Evolutionary conservation across 805 yeast species (phyloP).

Genomic region (Spencermartinsiella europaea): DNA sequence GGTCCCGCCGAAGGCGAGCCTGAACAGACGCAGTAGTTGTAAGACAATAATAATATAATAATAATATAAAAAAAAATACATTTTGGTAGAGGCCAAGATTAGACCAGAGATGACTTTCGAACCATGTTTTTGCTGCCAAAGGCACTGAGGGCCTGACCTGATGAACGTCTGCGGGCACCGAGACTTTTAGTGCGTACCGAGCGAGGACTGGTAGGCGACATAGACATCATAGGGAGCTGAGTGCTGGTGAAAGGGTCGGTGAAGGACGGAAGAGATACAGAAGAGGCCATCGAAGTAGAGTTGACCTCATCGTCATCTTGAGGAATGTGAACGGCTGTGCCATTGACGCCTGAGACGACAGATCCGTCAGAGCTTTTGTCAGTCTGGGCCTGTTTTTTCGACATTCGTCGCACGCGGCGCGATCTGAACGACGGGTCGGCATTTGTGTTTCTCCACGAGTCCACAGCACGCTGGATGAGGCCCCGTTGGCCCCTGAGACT

Average conservation of each 20-base stretch:
- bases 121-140: background rate
- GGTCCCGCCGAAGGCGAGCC: too few species aligned
- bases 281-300: too few species aligned
- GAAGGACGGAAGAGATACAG: background rate
- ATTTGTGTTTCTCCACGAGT: constrained; percentile 47
- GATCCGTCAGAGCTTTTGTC: background rate
- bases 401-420: constrained; percentile 36
- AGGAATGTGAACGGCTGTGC: background rate
- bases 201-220: background rate
- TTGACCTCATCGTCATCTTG: too few species aligned
- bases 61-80: too few species aligned
- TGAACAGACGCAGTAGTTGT: too few species aligned
- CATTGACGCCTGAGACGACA: background rate
- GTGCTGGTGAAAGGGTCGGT: background rate
- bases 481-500: constrained; percentile 42
- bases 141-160: background rate
- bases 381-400: constrained; percentile 4
- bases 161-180: background rate
- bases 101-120: background rate
- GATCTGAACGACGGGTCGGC: constrained; percentile 37
- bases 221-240: background rate
- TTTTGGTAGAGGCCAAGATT: background rate
- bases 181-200: background rate
- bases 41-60: too few species aligned
- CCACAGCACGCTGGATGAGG: constrained; percentile 48